Evolutionary conservation across 2,329 filamentous ascomycete genomes (phyloP), one percentile per base, ranked within the genome.

Genomic region (Xylariaceae sp.): DNA sequence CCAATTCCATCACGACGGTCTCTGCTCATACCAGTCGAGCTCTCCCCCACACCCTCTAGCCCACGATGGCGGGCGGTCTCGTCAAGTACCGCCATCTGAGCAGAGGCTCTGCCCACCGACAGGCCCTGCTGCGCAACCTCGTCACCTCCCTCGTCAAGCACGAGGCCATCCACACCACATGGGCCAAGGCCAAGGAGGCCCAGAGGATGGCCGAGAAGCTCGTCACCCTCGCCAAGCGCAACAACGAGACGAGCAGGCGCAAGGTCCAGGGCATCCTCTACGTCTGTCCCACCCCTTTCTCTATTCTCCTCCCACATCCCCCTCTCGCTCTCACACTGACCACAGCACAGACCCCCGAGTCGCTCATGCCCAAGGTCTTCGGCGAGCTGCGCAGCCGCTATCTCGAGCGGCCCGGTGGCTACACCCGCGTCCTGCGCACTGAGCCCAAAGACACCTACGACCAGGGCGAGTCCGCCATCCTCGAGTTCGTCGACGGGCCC

Each of bases 131-230:
- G 61, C 90, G 94, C 67, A 97, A 97, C 74, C 80, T 99, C 56
- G 92, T 97, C 70, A 96, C 93, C 61, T 94, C 93, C 49, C 88
- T 99, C 61, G 88, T 99, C 75, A 82, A 89, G 72, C 85, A 96
- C 73, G 94, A 99, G 77, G 86, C 90, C 58, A 96, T 99, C 75
- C 86, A 87, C 59, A 99, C 94, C 46, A 96, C 94, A 74, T 97
- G 89, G 81, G 86, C 88, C 70, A 97, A 97, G 75, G 94, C 94
- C 44, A 99, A 97, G 75, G 94, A 99, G 76, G 89, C 94, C 17
- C 94, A 99, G 75, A 82, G 89, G 41, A 72, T 97, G 62, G 94
- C 92, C 7, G 94, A 99, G 69, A 95, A 96, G 77, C 78, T 97
- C 61, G 92, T 99, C 65, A 97, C 92, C 5, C 72, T 96, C 63